These are phyloP conservation scores for Perkinsus chesapeaki DNA, from an alignment of 169 alveolate genomes.

Conservation along the genomic window DNA sequence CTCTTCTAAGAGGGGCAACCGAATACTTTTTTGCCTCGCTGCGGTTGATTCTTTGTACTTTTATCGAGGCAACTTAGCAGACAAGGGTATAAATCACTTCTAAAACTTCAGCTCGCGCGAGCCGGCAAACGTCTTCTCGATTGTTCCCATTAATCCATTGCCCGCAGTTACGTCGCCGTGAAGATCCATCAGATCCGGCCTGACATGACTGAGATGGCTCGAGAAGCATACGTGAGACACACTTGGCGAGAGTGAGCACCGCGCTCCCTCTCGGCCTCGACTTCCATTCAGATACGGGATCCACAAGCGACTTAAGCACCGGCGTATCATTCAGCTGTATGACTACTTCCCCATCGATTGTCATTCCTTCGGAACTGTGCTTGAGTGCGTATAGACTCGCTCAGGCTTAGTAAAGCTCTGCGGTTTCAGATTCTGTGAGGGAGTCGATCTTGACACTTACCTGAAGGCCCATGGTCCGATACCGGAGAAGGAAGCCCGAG, in stretches of 20 bases:
- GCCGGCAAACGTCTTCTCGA: too few species aligned
- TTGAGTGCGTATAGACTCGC: background rate
- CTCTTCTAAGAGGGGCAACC: too few species aligned
- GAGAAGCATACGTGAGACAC: conserved; percentile 65
- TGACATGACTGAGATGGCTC: conserved; percentile 62
- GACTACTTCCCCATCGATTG: conserved; percentile 75
- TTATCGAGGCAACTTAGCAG: too few species aligned
- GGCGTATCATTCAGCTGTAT: conserved; percentile 62
- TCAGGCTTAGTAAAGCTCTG: background rate
- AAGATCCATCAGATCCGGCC: conserved; percentile 69
- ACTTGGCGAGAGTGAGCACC: conserved; percentile 65
- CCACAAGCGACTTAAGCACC: conserved; percentile 61
- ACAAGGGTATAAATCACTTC: too few species aligned
- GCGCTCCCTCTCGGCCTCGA: background rate
- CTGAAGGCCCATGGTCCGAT: conserved; percentile 51
- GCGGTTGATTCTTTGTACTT: too few species aligned
- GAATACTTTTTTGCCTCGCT: too few species aligned
- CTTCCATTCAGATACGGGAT: conserved; percentile 27
- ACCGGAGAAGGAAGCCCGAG: conserved; percentile 75
- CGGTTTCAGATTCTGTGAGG: conserved; percentile 59
- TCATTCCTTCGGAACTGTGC: conserved; percentile 66
- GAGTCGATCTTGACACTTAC: conserved; percentile 67
- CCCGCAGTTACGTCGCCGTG: conserved; percentile 64
- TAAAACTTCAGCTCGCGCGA: too few species aligned
- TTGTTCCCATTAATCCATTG: too few species aligned